Conservation (phyloP, 139 green algal genomes). For the Micromonas commoda region DNA sequence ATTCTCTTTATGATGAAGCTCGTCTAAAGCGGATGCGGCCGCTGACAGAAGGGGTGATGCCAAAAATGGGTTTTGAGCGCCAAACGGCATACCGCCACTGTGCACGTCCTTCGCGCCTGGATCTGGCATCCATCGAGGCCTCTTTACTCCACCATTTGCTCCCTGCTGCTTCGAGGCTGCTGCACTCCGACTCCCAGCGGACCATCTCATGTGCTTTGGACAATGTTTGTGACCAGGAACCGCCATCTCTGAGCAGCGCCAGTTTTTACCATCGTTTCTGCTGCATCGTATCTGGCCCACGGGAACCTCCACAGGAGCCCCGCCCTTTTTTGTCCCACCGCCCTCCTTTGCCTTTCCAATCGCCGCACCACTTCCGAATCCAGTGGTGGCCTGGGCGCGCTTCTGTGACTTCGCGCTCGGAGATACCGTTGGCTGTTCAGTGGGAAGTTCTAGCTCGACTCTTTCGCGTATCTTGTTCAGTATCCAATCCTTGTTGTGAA, state of each 20-base stretch:
- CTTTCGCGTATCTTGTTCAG: slow-evolving; percentile 8
- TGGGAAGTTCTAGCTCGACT: not conserved
- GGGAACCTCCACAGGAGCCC: not conserved
- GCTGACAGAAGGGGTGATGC: not conserved
- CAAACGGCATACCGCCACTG: too few species aligned
- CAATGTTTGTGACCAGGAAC: slow-evolving; percentile 20
- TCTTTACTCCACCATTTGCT: not conserved
- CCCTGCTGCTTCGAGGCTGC: not conserved
- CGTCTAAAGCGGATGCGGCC: not conserved
- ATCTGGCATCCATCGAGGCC: not conserved
- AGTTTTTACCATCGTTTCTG: slow-evolving; percentile 29
- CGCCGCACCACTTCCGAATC: too few species aligned
- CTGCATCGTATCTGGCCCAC: slow-evolving; percentile 4
- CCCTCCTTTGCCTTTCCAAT: too few species aligned
- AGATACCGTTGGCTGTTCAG: not conserved
- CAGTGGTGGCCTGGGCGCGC: too few species aligned
- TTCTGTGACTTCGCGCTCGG: not conserved
- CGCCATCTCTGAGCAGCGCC: slow-evolving; percentile 25
- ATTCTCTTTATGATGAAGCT: not conserved
- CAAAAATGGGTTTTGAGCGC: too few species aligned
- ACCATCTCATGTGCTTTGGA: slow-evolving; percentile 20
- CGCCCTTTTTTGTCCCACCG: not conserved
- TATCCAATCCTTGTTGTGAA: slow-evolving; percentile 21
- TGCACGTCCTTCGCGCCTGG: too few species aligned
- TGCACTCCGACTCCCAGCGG: not conserved